A percentile compares a stretch with the other conserved stretches of the same genome.
These are phyloP conservation scores for Acrasis kona DNA, from an alignment of 78 protist species.

Conservation along the genomic window DNA sequence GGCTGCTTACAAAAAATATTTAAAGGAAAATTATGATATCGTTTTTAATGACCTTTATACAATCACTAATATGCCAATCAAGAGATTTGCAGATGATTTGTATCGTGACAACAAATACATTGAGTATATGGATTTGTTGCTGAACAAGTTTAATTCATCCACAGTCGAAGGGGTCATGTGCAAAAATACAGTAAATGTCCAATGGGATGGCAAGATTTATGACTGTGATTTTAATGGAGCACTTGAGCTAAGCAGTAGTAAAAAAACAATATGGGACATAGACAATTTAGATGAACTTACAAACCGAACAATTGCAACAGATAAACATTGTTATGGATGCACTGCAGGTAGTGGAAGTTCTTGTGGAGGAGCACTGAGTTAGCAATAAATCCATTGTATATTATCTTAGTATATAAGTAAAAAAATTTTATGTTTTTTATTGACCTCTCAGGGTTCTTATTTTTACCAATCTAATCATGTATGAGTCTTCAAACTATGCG, in stretches of 20 bases:
- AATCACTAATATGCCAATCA: constrained; percentile 13
- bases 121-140: constrained; percentile 5
- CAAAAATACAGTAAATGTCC: neutral
- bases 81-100: constrained; percentile 14
- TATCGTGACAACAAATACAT: neutral
- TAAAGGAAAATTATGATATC: neutral
- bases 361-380: constrained; percentile 7
- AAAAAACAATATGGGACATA: constrained; percentile 5
- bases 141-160: neutral
- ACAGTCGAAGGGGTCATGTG: constrained; percentile 6
- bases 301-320: neutral
- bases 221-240: constrained; percentile 15
- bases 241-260: neutral
- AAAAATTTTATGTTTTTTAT: no score
- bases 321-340: constrained; percentile 17
- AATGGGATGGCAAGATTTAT: neutral
- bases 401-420: no score
- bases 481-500: no score
- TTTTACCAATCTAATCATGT: no score
- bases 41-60: neutral
- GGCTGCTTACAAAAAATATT: constrained; percentile 6
- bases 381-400: neutral
- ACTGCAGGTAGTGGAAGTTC: constrained; percentile 14
- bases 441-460: no score
- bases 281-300: neutral